Percentiles rank a stretch among this genome's conserved stretches.
Evolutionary conservation across 345 rosid genomes (phyloP).

Genomic region (Heritiera littoralis): DNA sequence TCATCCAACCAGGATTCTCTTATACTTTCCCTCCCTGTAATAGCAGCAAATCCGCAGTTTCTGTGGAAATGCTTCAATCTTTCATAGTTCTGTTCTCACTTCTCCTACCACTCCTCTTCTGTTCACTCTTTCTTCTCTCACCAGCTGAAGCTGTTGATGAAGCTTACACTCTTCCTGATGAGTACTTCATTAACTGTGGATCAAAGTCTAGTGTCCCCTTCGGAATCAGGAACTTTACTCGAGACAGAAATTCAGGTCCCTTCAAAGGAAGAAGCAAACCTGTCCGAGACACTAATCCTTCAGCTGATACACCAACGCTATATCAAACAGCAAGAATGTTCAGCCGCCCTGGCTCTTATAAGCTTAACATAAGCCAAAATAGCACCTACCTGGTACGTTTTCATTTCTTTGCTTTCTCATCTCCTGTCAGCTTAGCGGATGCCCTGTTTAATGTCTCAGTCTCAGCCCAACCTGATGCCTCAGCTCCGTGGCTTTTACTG

Average conservation of each 20-base stretch:
- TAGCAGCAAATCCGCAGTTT: no score
- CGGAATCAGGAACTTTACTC: conserved; percentile 22
- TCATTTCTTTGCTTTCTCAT: conserved; percentile 39
- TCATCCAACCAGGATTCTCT: no score
- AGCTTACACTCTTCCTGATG: conserved; percentile 31
- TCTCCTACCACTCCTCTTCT: neutral
- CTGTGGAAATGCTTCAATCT: no score
- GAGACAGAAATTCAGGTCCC: conserved; percentile 33
- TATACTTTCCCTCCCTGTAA: no score
- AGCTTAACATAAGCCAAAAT: conserved; percentile 22
- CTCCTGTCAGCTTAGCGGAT: conserved; percentile 27
- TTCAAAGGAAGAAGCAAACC: conserved; percentile 15
- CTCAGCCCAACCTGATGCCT: neutral
- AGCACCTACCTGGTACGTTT: conserved; percentile 46
- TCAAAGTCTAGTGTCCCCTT: conserved; percentile 22
- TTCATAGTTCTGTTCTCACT: neutral
- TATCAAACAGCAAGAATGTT: conserved; percentile 54
- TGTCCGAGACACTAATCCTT: neutral
- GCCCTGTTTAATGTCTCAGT: conserved; percentile 39
- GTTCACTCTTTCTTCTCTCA: neutral
- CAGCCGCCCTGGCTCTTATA: conserved; percentile 33
- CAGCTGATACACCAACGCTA: conserved; percentile 4
- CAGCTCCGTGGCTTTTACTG: conserved; percentile 30
- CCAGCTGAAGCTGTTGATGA: conserved; percentile 14
- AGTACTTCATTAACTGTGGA: conserved; percentile 57